Percentiles rank a stretch among this genome's conserved stretches.
Evolutionary conservation across 768 basidiomycete genomes (phyloP).

Genomic region (Lactarius pseudohatsudake): DNA sequence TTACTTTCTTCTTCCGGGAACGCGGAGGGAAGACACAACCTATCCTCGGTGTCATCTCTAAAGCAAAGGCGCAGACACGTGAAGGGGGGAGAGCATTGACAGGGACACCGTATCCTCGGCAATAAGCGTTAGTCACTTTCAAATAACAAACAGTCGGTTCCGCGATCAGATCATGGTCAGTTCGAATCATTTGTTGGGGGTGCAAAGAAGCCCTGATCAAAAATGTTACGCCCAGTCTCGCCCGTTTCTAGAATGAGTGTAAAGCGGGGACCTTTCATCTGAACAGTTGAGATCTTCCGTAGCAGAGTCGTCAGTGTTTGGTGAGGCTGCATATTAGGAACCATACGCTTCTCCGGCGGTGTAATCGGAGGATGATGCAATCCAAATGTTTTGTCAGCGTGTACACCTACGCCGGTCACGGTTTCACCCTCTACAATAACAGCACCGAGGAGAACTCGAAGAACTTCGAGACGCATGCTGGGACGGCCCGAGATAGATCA

Average conservation of each 20-base stretch:
- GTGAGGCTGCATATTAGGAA: conserved; percentile 17
- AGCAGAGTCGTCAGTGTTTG: conserved; percentile 21
- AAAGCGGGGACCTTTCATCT: conserved; percentile 21
- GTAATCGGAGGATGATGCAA: conserved; percentile 26
- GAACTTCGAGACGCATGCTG: conserved; percentile 8
- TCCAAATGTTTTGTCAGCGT: conserved; percentile 12
- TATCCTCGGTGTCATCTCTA: conserved; percentile 12
- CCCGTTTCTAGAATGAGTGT: conserved; percentile 17
- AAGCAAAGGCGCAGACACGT: conserved; percentile 14
- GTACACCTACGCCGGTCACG: not conserved
- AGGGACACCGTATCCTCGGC: conserved; percentile 18
- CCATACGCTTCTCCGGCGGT: conserved; percentile 11
- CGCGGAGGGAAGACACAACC: conserved; percentile 15
- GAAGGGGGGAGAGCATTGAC: conserved; percentile 9
- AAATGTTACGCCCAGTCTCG: not conserved
- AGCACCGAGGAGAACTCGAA: conserved; percentile 20
- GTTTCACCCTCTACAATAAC: not conserved
- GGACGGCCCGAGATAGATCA: conserved; percentile 16
- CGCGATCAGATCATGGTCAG: conserved; percentile 23
- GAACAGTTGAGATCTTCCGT: conserved; percentile 26
- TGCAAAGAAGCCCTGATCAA: conserved; percentile 9
- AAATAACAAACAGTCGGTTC: conserved; percentile 23
- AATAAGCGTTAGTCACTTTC: conserved; percentile 29
- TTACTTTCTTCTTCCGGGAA: not conserved
- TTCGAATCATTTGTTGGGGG: conserved; percentile 18